Evolutionary conservation across 768 basidiomycete species (phyloP), one percentile per base, ranked within the genome.

Genomic region (Tricholomella constricta): DNA sequence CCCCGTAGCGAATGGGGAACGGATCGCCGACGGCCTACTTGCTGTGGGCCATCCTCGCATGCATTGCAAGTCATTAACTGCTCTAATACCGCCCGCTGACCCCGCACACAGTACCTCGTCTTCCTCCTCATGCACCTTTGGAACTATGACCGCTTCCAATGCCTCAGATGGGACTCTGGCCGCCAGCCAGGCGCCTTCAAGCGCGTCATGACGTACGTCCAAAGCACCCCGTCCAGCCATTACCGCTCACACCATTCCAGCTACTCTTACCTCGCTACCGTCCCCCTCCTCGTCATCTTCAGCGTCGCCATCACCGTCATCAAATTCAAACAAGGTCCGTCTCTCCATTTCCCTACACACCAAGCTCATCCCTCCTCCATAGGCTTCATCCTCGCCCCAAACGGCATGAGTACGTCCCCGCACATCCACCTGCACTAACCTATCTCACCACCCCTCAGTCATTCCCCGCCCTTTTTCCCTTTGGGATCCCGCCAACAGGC

Each of bases 161-260:
- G 90, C 68, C 69, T 91, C 41, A 79, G 74, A 68, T 91, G 89
- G 88, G 78, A 83, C 64, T 77, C 84, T 12, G 88, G 88, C 29
- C 78, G 88, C 47, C 88, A 89, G 65, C 88, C 86, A 51, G 91
- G 91, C 51, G 84, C 90, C 11, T 93, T 93, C 80, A 91, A 88
- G 71, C 79, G 91, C 45, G 78, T 93, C 64, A 93, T 93, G 91
- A 92, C 88, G 88, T 91, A 64, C 64, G 84, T 76, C 34, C 37
- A 26, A 7, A n/a, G 22, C 53, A 7, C 29, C 17, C 34, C 52
- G 40, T 37, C 32, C 41, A 17, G 25, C 48, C 27, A 10, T 6
- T 31, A 20, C 57, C 46, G 62, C 45, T 58, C 48, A 43, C 51
- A 20, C 47, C 17, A n/a, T 55, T 15, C 45, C 63, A 79, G 89